Percentiles rank a stretch among this genome's conserved stretches.
phyloP scores from a whole-genome alignment of 2,329 filamentous ascomycete species.

The Trichoderma simmonsii region DNA sequence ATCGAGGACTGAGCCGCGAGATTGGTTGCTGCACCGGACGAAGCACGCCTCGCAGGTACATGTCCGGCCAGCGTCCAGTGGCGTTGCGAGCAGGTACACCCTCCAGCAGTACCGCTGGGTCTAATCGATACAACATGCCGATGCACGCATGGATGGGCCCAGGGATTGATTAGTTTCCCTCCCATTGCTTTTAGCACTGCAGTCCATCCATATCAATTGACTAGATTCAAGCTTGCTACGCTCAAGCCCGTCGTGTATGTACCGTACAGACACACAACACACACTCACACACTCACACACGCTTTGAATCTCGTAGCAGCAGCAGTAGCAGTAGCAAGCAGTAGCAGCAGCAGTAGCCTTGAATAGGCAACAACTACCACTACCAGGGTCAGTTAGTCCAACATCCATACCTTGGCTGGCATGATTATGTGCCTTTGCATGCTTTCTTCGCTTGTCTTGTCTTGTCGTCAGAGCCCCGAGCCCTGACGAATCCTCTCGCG shows the following conservation, averaged over 20 bases:
- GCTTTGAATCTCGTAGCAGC: neutral
- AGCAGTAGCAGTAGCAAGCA: neutral
- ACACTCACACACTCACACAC: too few relatives aligned
- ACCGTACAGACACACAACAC: neutral
- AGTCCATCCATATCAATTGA: neutral
- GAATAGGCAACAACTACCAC: too few relatives aligned
- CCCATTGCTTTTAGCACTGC: neutral
- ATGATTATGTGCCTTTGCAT: neutral
- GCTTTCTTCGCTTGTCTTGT: neutral
- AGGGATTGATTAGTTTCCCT: neutral
- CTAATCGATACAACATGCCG: slow-evolving; percentile 13
- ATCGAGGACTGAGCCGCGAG: neutral
- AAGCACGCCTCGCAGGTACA: neutral
- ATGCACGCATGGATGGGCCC: neutral
- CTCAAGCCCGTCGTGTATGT: neutral
- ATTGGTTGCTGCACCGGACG: neutral
- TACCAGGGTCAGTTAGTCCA: neutral
- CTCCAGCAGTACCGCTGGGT: neutral
- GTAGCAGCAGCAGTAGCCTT: neutral
- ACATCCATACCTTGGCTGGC: neutral
- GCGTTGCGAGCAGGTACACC: slow-evolving; percentile 8
- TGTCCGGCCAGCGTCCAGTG: neutral
- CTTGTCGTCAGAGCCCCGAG: neutral
- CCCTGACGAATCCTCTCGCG: slow-evolving; percentile 5
- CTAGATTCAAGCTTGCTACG: neutral